These are phyloP conservation scores for Fusarium multiceps DNA, from an alignment of 2,329 filamentous ascomycete species.

Conservation along the genomic window DNA sequence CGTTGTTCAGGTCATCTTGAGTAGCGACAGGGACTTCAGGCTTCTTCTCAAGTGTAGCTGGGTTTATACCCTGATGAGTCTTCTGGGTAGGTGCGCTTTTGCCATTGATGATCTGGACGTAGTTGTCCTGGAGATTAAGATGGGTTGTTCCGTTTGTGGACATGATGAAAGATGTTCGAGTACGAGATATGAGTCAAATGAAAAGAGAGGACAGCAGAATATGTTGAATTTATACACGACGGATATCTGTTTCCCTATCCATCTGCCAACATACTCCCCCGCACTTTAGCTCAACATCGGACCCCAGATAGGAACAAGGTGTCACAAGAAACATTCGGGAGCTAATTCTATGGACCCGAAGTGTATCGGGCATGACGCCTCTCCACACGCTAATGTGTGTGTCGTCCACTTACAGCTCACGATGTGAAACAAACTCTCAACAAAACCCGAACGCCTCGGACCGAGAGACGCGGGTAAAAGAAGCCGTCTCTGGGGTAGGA, in stretches of 20 bases:
- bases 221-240: not conserved
- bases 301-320: slow-evolving; percentile 7
- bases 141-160: slow-evolving; percentile 20
- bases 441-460: slow-evolving; percentile 13
- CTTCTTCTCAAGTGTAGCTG: slow-evolving; percentile 48
- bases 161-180: slow-evolving; percentile 20
- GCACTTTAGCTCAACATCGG: slow-evolving; percentile 8
- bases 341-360: slow-evolving; percentile 10
- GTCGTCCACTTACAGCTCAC: not conserved
- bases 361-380: not conserved
- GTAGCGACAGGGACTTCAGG: slow-evolving; percentile 45
- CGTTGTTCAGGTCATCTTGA: slow-evolving; percentile 41
- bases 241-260: not conserved
- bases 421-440: slow-evolving; percentile 2
- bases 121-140: slow-evolving; percentile 28
- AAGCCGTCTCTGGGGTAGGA: not conserved
- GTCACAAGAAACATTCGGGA: not conserved
- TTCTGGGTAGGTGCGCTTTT: slow-evolving; percentile 30
- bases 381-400: not conserved
- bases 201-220: no score
- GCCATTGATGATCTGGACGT: slow-evolving; percentile 43
- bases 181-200: no score
- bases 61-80: slow-evolving; percentile 45
- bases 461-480: slow-evolving; percentile 6
- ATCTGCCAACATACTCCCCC: slow-evolving; percentile 16